Percentiles rank a stretch among this genome's conserved stretches.
phyloP scores from a whole-genome alignment of 352 stramenopile species.

The Elongisporangium prolatum region DNA sequence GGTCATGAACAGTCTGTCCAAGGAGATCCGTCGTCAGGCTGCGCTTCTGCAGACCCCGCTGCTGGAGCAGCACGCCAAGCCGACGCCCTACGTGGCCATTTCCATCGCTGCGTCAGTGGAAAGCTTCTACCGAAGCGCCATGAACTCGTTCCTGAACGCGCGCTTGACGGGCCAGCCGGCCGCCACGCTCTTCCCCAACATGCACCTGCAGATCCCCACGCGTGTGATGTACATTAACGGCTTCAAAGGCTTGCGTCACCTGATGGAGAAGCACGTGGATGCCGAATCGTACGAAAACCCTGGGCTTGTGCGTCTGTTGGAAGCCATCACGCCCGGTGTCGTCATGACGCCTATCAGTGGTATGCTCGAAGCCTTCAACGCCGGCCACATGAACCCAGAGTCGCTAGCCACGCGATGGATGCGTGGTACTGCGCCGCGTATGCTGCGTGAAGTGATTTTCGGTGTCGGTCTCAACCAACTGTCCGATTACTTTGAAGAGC shows the following conservation, averaged over 20 bases:
- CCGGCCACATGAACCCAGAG: slow-evolving; percentile 92
- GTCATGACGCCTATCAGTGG: slow-evolving; percentile 92
- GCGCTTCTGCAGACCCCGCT: slow-evolving; percentile 85
- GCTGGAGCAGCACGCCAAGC: slow-evolving; percentile 88
- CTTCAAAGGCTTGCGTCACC: slow-evolving; percentile 88
- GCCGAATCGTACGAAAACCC: slow-evolving; percentile 81
- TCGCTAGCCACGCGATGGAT: slow-evolving; percentile 86
- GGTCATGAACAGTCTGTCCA: slow-evolving; percentile 83
- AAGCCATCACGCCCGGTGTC: slow-evolving; percentile 85
- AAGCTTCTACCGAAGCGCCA: slow-evolving; percentile 89
- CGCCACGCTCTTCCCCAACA: slow-evolving; percentile 89
- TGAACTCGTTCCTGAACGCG: slow-evolving; percentile 92
- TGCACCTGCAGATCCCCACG: slow-evolving; percentile 92
- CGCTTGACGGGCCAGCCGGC: slow-evolving; percentile 76
- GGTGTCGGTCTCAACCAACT: slow-evolving; percentile 92
- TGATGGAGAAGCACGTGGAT: slow-evolving; percentile 84
- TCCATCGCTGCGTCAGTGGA: slow-evolving; percentile 90
- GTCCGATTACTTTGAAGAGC: slow-evolving; percentile 93
- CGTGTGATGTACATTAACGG: slow-evolving; percentile 92
- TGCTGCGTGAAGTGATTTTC: slow-evolving; percentile 91
- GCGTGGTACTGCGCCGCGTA: slow-evolving; percentile 79
- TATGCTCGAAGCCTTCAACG: slow-evolving; percentile 91
- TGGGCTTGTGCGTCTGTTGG: slow-evolving; percentile 64
- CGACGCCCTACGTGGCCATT: slow-evolving; percentile 87
- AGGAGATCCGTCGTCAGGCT: slow-evolving; percentile 85